A percentile compares a stretch with the other conserved stretches of the same genome.
Evolutionary conservation across 768 basidiomycete species (phyloP).

Genomic region (Termitomyces sp.): DNA sequence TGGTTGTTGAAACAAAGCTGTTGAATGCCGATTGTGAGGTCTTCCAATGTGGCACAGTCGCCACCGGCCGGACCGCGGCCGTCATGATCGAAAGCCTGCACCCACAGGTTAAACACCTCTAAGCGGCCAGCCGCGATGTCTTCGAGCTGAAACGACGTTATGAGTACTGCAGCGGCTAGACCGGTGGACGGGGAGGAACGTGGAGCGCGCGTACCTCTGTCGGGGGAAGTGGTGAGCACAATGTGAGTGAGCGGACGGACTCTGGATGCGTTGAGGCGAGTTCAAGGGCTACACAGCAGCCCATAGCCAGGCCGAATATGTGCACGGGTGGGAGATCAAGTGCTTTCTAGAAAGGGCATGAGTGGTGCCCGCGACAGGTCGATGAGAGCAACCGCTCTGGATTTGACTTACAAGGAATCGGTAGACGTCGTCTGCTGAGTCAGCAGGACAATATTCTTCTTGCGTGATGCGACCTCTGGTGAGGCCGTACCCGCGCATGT

Average conservation of each 20-base stretch:
- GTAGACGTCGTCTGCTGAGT: slow-evolving; percentile 23
- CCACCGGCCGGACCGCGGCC: slow-evolving; percentile 2
- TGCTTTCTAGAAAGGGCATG: slow-evolving; percentile 21
- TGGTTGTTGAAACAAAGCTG: slow-evolving; percentile 18
- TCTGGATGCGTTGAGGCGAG: slow-evolving; percentile 18
- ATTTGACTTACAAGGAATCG: no score
- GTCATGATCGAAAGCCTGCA: slow-evolving; percentile 16
- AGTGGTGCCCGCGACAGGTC: no score
- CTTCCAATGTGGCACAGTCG: slow-evolving; percentile 10
- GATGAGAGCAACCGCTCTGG: no score
- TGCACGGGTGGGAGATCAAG: slow-evolving; percentile 21
- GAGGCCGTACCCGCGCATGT: slow-evolving; percentile 21
- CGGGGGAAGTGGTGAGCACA: slow-evolving; percentile 20
- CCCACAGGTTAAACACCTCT: slow-evolving; percentile 16
- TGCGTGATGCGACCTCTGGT: slow-evolving; percentile 16
- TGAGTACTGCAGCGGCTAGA: not conserved
- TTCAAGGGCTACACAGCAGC: slow-evolving; percentile 20
- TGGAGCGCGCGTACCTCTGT: slow-evolving; percentile 18
- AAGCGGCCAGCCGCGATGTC: slow-evolving; percentile 15
- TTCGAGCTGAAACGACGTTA: slow-evolving; percentile 11
- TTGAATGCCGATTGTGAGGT: slow-evolving; percentile 14
- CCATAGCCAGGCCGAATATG: slow-evolving; percentile 22
- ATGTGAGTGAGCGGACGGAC: slow-evolving; percentile 17
- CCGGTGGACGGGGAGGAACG: no score
- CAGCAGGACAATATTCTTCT: slow-evolving; percentile 14